Percentiles rank a stretch among this genome's conserved stretches.
Conservation (phyloP, 768 basidiomycete genomes). For the Termitomyces sp. region DNA sequence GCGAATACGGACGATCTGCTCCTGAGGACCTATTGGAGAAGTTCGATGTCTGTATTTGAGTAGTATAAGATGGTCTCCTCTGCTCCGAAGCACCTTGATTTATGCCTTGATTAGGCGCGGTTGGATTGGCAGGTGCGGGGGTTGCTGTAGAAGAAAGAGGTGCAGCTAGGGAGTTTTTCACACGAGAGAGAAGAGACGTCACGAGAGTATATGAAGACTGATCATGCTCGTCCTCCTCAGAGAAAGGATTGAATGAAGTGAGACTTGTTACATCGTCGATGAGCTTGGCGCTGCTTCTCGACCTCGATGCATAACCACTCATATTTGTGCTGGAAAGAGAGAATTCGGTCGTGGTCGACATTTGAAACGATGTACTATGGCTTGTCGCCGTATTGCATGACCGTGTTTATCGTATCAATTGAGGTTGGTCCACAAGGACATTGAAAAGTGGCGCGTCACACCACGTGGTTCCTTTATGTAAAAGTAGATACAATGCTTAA, state of each 20-base stretch:
- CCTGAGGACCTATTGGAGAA: constrained; percentile 40
- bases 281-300: constrained; percentile 57
- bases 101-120: constrained; percentile 21
- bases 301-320: constrained; percentile 45
- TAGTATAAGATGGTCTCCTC: constrained; percentile 52
- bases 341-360: not conserved
- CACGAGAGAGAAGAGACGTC: constrained; percentile 71
- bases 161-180: constrained; percentile 73
- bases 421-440: not conserved
- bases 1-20: constrained; percentile 53
- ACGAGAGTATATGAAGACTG: constrained; percentile 83
- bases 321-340: constrained; percentile 24
- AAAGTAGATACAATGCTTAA: not conserved
- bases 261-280: constrained; percentile 61
- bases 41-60: constrained; percentile 41
- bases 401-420: not conserved
- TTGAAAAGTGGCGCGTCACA: not conserved
- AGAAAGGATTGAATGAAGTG: constrained; percentile 88
- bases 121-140: constrained; percentile 26
- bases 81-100: constrained; percentile 33
- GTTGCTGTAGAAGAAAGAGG: constrained; percentile 55
- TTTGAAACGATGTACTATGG: not conserved
- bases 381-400: not conserved
- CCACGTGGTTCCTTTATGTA: not conserved
- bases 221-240: constrained; percentile 90